Conservation (phyloP, 2,329 filamentous ascomycete genomes). For the Epichloe scottii region DNA sequence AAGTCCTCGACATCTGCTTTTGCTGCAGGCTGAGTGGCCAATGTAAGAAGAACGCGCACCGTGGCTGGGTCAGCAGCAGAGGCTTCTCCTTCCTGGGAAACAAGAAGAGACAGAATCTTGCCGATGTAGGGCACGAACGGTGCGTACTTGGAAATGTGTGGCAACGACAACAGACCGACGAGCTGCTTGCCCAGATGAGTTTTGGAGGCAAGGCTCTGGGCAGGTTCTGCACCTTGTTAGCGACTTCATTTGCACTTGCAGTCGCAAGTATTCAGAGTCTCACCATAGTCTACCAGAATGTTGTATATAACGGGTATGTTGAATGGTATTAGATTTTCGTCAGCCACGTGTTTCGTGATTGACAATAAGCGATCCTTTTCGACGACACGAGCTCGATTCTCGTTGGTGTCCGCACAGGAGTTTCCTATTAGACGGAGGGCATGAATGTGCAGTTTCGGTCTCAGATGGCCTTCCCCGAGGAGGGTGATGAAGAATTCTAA, state of each 20-base stretch:
- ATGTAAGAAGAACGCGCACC: slow-evolving; percentile 34
- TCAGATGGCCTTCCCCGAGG: slow-evolving; percentile 25
- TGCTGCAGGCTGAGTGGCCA: slow-evolving; percentile 30
- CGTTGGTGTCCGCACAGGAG: slow-evolving; percentile 50
- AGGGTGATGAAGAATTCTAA: slow-evolving; percentile 42
- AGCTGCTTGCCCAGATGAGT: slow-evolving; percentile 37
- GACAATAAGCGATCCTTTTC: slow-evolving; percentile 32
- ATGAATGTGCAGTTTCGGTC: slow-evolving; percentile 37
- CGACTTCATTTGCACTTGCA: neutral
- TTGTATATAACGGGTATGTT: slow-evolving; percentile 50
- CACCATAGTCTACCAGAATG: slow-evolving; percentile 51
- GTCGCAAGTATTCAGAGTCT: slow-evolving; percentile 9
- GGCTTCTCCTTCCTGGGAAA: slow-evolving; percentile 37
- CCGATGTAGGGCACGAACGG: slow-evolving; percentile 39
- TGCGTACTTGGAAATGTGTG: slow-evolving; percentile 27
- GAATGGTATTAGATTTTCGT: slow-evolving; percentile 37
- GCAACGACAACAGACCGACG: slow-evolving; percentile 34
- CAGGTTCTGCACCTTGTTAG: slow-evolving; percentile 32
- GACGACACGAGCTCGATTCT: slow-evolving; percentile 45
- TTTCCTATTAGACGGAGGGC: slow-evolving; percentile 47
- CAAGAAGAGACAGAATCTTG: slow-evolving; percentile 43
- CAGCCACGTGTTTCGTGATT: slow-evolving; percentile 34
- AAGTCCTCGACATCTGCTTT: slow-evolving; percentile 42
- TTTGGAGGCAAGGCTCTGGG: slow-evolving; percentile 42
- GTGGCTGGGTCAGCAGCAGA: slow-evolving; percentile 31